These are phyloP conservation scores for Pseudogymnoascus sp. DNA, from an alignment of 2,329 filamentous ascomycete genomes.

Conservation along the genomic window DNA sequence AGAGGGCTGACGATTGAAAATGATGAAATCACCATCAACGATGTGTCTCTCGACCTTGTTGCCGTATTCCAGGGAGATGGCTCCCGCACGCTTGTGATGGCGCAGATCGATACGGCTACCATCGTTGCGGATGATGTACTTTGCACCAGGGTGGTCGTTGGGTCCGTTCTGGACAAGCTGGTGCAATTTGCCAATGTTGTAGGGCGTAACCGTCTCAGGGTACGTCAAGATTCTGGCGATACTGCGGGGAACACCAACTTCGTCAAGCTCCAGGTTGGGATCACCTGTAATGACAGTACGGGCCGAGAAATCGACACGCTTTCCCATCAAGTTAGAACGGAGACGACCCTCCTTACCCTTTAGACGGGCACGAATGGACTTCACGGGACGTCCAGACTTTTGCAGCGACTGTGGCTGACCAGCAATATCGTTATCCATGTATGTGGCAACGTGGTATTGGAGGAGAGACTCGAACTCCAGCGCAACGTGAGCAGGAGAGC, in stretches of 20 bases:
- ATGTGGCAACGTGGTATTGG: constrained; percentile 96
- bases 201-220: constrained; percentile 92
- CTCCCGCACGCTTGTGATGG: constrained; percentile 79
- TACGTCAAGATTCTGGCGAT: constrained; percentile 93
- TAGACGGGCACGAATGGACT: constrained; percentile 90
- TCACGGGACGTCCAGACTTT: constrained; percentile 92
- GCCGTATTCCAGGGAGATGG: constrained; percentile 84
- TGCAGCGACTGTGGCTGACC: constrained; percentile 90
- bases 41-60: constrained; percentile 99
- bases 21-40: constrained; percentile 92
- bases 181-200: constrained; percentile 92
- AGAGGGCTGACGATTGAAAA: constrained; percentile 99
- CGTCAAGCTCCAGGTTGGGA: constrained; percentile 89
- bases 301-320: constrained; percentile 97
- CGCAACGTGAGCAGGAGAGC: constrained; percentile 83
- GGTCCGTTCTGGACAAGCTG: constrained; percentile 86
- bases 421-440: constrained; percentile 99
- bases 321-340: constrained; percentile 98
- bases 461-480: constrained; percentile 84
- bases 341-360: constrained; percentile 99
- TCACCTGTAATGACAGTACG: constrained; percentile 99
- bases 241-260: constrained; percentile 91
- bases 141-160: constrained; percentile 88
- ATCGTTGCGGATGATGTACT: constrained; percentile 90
- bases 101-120: constrained; percentile 91